phyloP scores from a whole-genome alignment of 1,284 basidiomycete species.

The Fomitopsis schrenkii region DNA sequence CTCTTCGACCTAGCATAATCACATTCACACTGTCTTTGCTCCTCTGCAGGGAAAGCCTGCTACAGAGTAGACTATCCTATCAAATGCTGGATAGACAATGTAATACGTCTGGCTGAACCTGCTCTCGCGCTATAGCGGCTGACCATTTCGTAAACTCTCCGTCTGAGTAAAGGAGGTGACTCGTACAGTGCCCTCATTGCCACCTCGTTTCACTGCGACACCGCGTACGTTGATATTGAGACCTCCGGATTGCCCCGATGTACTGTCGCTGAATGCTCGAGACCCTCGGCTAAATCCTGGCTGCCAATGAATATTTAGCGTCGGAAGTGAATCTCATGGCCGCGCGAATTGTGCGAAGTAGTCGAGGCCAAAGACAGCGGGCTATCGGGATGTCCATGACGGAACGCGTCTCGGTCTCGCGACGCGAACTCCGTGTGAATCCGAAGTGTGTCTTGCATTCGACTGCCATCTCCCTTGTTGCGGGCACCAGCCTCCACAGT shows the following conservation, averaged over 20 bases:
- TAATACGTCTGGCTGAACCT: slow-evolving; percentile 7
- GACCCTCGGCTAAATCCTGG: too few species aligned
- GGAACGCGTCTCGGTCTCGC: background rate
- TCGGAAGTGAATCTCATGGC: background rate
- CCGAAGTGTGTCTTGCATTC: background rate
- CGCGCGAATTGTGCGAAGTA: background rate
- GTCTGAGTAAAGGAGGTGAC: background rate
- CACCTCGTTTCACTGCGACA: background rate
- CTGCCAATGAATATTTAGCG: background rate
- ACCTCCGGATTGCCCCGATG: background rate
- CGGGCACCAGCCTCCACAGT: background rate
- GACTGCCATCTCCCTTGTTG: background rate
- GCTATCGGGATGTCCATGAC: background rate
- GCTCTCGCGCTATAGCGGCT: background rate
- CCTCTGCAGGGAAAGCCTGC: slow-evolving; percentile 24
- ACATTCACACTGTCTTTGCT: background rate
- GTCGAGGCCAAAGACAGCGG: background rate
- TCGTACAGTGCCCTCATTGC: background rate
- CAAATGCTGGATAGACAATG: slow-evolving; percentile 13
- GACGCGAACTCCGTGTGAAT: background rate
- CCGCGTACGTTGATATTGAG: background rate
- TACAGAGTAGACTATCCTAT: slow-evolving; percentile 15
- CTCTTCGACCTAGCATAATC: background rate
- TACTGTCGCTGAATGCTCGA: too few species aligned
- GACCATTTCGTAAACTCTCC: background rate